Evolutionary conservation across 2,329 filamentous ascomycete species (phyloP), one percentile per base, ranked within the genome.

Genomic region (Lachnellula occidentalis): DNA sequence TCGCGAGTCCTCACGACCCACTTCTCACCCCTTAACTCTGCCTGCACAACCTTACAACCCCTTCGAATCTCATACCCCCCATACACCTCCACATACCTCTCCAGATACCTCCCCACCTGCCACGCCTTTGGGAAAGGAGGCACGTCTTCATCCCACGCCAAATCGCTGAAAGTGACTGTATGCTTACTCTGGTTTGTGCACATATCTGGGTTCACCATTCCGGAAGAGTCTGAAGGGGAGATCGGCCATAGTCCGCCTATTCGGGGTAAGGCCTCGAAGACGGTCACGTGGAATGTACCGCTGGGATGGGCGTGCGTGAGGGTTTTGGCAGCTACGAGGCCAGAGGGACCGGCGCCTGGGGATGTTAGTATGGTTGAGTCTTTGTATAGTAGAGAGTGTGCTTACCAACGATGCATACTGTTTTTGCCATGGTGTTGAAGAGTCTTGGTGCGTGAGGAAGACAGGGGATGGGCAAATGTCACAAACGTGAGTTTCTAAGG

Each of bases 191-290:
- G 82, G 67, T 95, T 95, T 4, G 81, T 81, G 15, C 81, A 75
- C 76, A 88, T 87, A 50, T 87, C 77, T 8, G 86, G 86, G 58
- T 87, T 82, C 15, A 86, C 72, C 39, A 81, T 72, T 1, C 62
- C 71, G 2, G 27, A 31, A n/a, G 58, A 61, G 51, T 84, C 82
- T 2, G 71, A 61, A 51, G 74, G 76, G 12, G 71, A 67, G 1
- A 74, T 72, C 3, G 86, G 85, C 90, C 90, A 95, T n/a, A 94
- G 79, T 0, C 90, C 90, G 11, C 89, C 90, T 15, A 92, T 77
- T 39, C 80, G 77, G 34, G 76, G 66, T 46, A 83, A 78, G 15
- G 78, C 73, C 48, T 95, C 90, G 64, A 87, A 88, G 22, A 95
- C 69, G 3, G 81, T 86, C 47, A 92, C 85, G 5, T 76, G 73